Base-by-base conservation (phyloP, 352 stramenopile species). In the Phytopythium oedochilum region DNA sequence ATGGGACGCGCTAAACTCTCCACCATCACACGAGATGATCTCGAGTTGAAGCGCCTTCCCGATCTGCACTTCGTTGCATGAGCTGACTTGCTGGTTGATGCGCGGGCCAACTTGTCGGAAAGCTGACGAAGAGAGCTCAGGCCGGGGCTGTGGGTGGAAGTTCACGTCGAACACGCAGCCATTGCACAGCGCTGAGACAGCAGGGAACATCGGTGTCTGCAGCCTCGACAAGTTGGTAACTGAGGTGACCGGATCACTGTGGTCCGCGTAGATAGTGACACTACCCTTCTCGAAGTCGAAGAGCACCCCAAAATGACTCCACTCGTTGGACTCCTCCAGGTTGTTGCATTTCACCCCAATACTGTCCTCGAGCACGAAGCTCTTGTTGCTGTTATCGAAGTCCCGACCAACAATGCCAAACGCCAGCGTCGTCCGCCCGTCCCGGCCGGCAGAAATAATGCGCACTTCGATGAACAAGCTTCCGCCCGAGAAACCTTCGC, bases 1-100 rank as follows among this genome's bases (percentile, higher is more conserved):
- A 52, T 94, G 84, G 2, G 82, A 91, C 17, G 61, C 71, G 47
- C 82, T 94, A 51, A 93, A 91, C 53, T 96, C 86, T 10, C 82
- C 86, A 28, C 86, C 86, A 35, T 96, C 83, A 48, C 82, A 91
- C 7, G 59, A 80, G 32, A 73, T 51, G 5, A 93, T 67, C 58
- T 86, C 68, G 18, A 96, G 70, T 20, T 89, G 68, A 44, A 93
- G 61, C 9, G 57, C 56, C 48, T 93, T 95, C 11, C 85, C 85
- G 9, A 88, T 57, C 54, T 92, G 84, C 3, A 88, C 55, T 18
- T 92, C 82, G 38, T 80, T 85, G 2, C 71, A 72, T 3, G 77
- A 63, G 20, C 65, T 73, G 11, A 74, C 48, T 15, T 78, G 63
- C n/a, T 64, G 61, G 46, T 86, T 86, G 39, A 71, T 44, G 20